These are phyloP conservation scores for Annulohypoxylon moriforme DNA, from an alignment of 495 filamentous ascomycete species.

Conservation along the genomic window DNA sequence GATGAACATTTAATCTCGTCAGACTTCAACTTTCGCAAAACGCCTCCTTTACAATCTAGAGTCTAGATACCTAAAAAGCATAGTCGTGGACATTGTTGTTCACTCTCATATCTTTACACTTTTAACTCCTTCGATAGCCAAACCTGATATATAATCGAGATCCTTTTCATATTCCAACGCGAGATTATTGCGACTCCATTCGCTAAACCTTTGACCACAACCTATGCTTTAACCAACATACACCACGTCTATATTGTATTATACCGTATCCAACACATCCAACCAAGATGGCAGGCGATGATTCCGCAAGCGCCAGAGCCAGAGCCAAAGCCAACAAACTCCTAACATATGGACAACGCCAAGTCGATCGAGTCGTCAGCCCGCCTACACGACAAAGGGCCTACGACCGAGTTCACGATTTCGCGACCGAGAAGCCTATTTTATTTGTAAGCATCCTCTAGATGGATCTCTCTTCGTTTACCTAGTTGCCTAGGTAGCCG, in stretches of 20 bases:
- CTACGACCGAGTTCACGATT: conserved; percentile 35
- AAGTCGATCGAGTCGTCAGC: conserved; percentile 52
- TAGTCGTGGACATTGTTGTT: background rate
- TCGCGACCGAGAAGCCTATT: conserved; percentile 48
- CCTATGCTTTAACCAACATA: background rate
- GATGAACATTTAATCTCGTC: background rate
- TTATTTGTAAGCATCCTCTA: conserved; percentile 48
- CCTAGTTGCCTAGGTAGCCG: background rate
- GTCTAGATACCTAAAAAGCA: background rate
- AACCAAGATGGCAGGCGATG: conserved; percentile 22
- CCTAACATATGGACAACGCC: conserved; percentile 47
- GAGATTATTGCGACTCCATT: background rate
- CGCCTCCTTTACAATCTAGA: background rate
- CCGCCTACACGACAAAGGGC: conserved; percentile 48
- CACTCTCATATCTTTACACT: background rate
- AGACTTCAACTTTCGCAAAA: background rate
- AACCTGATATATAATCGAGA: background rate
- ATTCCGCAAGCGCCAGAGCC: conserved; percentile 20
- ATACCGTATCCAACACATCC: background rate
- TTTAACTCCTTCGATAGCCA: background rate
- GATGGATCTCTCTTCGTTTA: background rate
- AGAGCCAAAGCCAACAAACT: conserved; percentile 40
- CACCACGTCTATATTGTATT: background rate
- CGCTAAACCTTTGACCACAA: background rate
- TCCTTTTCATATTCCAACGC: background rate